Percentiles rank a stretch among this genome's conserved stretches.
Evolutionary conservation across 2,329 filamentous ascomycete genomes (phyloP).

Genomic region (Myotisia sp.): DNA sequence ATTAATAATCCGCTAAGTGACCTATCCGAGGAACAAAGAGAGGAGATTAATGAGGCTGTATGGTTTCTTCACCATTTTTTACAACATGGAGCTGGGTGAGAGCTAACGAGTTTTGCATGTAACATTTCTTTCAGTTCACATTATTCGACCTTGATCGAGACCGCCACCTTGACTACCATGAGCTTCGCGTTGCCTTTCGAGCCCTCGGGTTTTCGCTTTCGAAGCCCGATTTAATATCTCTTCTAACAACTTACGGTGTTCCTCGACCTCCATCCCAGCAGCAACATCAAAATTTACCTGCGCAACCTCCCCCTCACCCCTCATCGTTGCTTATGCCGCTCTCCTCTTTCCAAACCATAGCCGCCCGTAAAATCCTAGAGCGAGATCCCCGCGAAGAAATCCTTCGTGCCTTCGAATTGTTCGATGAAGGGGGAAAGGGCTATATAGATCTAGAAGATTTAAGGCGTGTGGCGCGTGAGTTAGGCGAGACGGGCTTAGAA

Average conservation of each 20-base stretch:
- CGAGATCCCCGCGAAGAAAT: conserved; percentile 87
- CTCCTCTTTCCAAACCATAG: conserved; percentile 57
- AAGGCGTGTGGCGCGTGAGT: conserved; percentile 69
- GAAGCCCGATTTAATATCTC: conserved; percentile 67
- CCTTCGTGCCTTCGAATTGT: conserved; percentile 76
- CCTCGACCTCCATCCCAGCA: conserved; percentile 35
- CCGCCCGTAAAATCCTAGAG: conserved; percentile 64
- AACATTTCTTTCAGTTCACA: conserved; percentile 51
- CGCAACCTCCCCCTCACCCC: conserved; percentile 38
- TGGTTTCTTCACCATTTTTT: conserved; percentile 22
- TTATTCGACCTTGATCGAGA: conserved; percentile 97
- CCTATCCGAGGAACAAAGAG: conserved; percentile 74
- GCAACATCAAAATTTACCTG: conserved; percentile 27
- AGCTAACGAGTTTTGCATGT: no score
- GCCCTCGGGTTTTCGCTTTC: conserved; percentile 86
- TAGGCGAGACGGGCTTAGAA: conserved; percentile 74
- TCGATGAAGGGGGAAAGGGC: conserved; percentile 85
- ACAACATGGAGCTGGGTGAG: neutral
- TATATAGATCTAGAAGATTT: conserved; percentile 81
- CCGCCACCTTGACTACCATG: conserved; percentile 88
- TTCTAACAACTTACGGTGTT: conserved; percentile 69
- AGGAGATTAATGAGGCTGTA: conserved; percentile 90
- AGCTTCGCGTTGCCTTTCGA: conserved; percentile 91
- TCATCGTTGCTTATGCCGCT: conserved; percentile 59
- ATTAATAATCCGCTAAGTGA: conserved; percentile 37